phyloP scores from a whole-genome alignment of 331 rosid genomes.

The Stylosanthes scabra region DNA sequence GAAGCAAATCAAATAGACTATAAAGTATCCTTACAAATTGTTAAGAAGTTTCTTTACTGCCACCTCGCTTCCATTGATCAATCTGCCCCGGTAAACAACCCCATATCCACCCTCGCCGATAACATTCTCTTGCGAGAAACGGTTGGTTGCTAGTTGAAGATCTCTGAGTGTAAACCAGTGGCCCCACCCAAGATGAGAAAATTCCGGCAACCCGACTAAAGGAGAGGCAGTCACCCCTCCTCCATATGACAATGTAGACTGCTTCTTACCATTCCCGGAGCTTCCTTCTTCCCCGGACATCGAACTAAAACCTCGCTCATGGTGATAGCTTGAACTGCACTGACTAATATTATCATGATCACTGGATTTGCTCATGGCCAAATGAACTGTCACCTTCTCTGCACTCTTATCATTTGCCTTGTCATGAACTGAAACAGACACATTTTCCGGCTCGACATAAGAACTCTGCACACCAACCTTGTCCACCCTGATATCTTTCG shows the following conservation, averaged over 20 bases:
- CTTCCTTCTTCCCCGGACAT: slow-evolving; percentile 88
- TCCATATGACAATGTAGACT: slow-evolving; percentile 54
- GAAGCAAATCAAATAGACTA: slow-evolving; percentile 1
- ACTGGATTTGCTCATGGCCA: slow-evolving; percentile 65
- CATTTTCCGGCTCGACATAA: slow-evolving; percentile 57
- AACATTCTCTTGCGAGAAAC: slow-evolving; percentile 71
- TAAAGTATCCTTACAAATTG: slow-evolving; percentile 70
- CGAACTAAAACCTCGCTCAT: slow-evolving; percentile 80
- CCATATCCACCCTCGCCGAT: slow-evolving; percentile 98
- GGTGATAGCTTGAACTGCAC: slow-evolving; percentile 77
- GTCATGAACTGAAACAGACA: slow-evolving; percentile 54
- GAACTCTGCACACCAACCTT: slow-evolving; percentile 69
- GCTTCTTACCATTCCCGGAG: slow-evolving; percentile 75
- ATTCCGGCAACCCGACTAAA: slow-evolving; percentile 81
- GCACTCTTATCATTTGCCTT: slow-evolving; percentile 68
- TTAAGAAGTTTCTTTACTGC: slow-evolving; percentile 94
- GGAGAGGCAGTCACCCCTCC: slow-evolving; percentile 90
- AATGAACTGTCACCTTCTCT: slow-evolving; percentile 66
- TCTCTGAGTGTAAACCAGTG: slow-evolving; percentile 98
- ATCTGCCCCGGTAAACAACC: slow-evolving; percentile 78
- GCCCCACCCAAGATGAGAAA: slow-evolving; percentile 98
- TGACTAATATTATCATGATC: slow-evolving; percentile 81
- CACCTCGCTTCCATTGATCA: slow-evolving; percentile 88
- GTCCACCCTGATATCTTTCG: slow-evolving; percentile 87
- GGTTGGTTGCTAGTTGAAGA: slow-evolving; percentile 77